Evolutionary conservation across 495 filamentous ascomycete genomes (phyloP), one percentile per base, ranked within the genome.

Genomic region (Neurospora sp.): DNA sequence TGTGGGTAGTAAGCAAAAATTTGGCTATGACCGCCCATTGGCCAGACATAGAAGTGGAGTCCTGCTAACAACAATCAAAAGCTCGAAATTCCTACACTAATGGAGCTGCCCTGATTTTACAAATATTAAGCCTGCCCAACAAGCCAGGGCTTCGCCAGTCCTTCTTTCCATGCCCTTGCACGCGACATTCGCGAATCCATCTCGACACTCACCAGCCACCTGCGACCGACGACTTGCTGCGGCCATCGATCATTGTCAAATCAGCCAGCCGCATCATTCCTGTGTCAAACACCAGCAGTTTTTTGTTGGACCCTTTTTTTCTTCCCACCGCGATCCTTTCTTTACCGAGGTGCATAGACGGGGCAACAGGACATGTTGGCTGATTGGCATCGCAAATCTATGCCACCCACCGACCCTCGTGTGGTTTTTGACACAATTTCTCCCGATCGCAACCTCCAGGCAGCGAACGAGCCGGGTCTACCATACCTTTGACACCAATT

Each of bases 51-150:
- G 12, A 39, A 22, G 39, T 70, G 38, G 71, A 22, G 31, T 12
- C 11, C 11, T 69, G 40, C 18, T 42, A 20, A 39, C 22, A 35
- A 38, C 61, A 72, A 38, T 31, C 38, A 39, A 65, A 40, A 35
- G 42, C 35, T n/a, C 39, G 38, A 71, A 68, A 70, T 41, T 70
- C 39, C 48, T 41, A 27, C 44, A 71, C 22, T 48, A 70, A 68
- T 70, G 69, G 31, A 61, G 42, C 48, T 68, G 37, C 70, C 73
- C 75, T 77, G 75, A 77, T 77, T 77, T 75, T 75, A 75, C 75
- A 74, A 75, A 77, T 75, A 72, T 71, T 74, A 65, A 65, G 53
- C 53, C 14, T 35, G 27, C 31, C 27, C 39, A 37, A 46, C 72
- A 69, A 41, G 68, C 48, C 41, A 71, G 59, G 53, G 27, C 53